A percentile compares a stretch with the other conserved stretches of the same genome.
Conservation (phyloP, 2,329 filamentous ascomycete genomes). For the Talaromyces sp. region DNA sequence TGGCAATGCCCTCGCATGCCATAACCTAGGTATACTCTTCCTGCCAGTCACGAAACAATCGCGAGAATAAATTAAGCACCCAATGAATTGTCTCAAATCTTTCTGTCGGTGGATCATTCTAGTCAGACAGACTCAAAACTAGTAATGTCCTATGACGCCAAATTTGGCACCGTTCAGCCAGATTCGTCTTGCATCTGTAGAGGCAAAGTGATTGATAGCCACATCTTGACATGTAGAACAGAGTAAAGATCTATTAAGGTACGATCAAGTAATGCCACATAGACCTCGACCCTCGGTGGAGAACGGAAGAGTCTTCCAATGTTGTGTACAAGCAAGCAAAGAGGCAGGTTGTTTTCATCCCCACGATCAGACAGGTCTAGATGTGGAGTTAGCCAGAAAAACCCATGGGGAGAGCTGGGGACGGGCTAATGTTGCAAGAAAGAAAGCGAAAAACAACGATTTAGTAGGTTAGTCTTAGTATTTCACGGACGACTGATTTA, state of each 20-base stretch:
- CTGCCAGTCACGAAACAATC: background rate
- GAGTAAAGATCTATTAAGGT: background rate
- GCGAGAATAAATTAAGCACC: background rate
- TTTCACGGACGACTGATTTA: background rate
- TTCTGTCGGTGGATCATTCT: background rate
- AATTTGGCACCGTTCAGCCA: background rate
- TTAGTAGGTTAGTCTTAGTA: background rate
- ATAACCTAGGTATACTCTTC: background rate
- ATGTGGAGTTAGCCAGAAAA: background rate
- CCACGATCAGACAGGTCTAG: background rate
- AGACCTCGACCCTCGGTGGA: background rate
- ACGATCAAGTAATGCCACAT: background rate
- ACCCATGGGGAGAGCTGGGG: constrained; percentile 3
- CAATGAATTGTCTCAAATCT: background rate
- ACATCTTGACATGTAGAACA: background rate
- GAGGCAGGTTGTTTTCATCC: background rate
- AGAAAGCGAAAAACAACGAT: background rate
- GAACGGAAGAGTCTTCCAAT: background rate
- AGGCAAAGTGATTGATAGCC: background rate
- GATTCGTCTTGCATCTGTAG: background rate
- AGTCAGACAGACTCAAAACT: background rate
- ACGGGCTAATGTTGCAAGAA: background rate
- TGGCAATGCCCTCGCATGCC: background rate
- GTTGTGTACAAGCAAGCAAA: background rate
- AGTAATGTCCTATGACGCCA: constrained; percentile 16